Base-by-base conservation (phyloP, 441 rosid species). In the Populus hybrid region DNA sequence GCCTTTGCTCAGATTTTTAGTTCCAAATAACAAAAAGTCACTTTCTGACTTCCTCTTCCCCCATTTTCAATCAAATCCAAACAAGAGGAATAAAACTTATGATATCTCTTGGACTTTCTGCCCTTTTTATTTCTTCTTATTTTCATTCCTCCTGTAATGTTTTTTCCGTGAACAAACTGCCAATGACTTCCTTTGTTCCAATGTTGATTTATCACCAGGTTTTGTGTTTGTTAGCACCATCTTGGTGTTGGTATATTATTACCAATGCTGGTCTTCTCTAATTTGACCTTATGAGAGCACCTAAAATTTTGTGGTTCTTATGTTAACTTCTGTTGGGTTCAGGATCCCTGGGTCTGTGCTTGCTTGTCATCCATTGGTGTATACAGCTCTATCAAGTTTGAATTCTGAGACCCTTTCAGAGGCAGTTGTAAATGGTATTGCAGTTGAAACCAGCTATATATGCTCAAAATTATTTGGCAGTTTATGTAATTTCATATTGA, bases 291-390 rank as follows among this genome's bases (percentile, higher is more conserved):
- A 14, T 35, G 21, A 12, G 59, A 57, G 32, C 19, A 21, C 10
- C n/a, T 40, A 3, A 67, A 19, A 66, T 36, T 78, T 36, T 38
- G 42, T 26, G 75, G 34, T 79, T 66, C 74, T 80, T 30, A 76
- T 77, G 78, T 69, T 76, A 79, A 65, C 80, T 74, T 72, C 72
- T 82, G 26, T 85, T 82, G 83, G 78, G 87, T 89, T 86, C 94
- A 94, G 99, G 87, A 87, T 92, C 66, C 88, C 95, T 82, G 99
- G 97, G 40, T 89, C 92, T 78, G 79, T 86, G 74, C 97, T 97
- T 85, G 94, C 98, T n/a, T 86, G 90, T 86, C 97, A 97, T 73
- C 97, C 98, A 24, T 84, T 94, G 89, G 95, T 94, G 79, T 89
- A 83, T 79, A 84, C 97, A 69, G 97, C 99, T 82, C 93, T 97